These are phyloP conservation scores for Xylariomycetidae sp. DNA, from an alignment of 2,329 filamentous ascomycete species.

Conservation along the genomic window DNA sequence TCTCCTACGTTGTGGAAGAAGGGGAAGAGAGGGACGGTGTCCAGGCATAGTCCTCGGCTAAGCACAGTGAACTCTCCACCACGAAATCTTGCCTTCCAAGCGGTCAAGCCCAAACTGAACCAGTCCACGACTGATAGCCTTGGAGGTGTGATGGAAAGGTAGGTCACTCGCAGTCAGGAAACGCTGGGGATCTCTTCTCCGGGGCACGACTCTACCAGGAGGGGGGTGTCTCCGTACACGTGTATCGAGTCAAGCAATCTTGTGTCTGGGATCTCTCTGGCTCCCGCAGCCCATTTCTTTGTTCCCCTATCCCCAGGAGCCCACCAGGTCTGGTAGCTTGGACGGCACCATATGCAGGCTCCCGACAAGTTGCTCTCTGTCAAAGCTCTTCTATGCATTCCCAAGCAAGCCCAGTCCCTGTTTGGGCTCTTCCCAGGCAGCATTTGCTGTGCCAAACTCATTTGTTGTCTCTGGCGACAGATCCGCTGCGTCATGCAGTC, in stretches of 20 bases:
- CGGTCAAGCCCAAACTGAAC: slow-evolving; percentile 25
- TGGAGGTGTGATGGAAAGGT: slow-evolving; percentile 15
- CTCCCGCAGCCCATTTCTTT: slow-evolving; percentile 35
- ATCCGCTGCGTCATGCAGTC: slow-evolving; percentile 33
- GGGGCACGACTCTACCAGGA: too few relatives aligned
- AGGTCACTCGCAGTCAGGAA: slow-evolving; percentile 14
- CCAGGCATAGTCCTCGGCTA: slow-evolving; percentile 28
- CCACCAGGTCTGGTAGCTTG: slow-evolving; percentile 29
- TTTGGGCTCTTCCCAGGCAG: slow-evolving; percentile 31
- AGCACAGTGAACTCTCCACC: slow-evolving; percentile 30
- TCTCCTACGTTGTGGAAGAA: slow-evolving; percentile 14
- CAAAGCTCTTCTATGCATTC: slow-evolving; percentile 30
- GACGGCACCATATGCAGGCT: slow-evolving; percentile 43
- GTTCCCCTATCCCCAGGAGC: slow-evolving; percentile 35
- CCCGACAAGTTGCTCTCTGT: slow-evolving; percentile 36
- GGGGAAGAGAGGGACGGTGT: slow-evolving; percentile 17
- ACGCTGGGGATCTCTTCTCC: slow-evolving; percentile 11
- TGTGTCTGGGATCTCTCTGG: slow-evolving; percentile 29
- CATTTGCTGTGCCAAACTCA: slow-evolving; percentile 40
- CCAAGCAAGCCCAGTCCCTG: slow-evolving; percentile 35
- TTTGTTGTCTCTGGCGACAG: slow-evolving; percentile 29
- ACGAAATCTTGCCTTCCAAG: slow-evolving; percentile 21
- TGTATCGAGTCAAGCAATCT: slow-evolving; percentile 50
- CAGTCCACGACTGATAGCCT: slow-evolving; percentile 15
- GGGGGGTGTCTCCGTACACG: too few relatives aligned